These are phyloP conservation scores for Simmondsia chinensis DNA, from an alignment of 148 eudicot genomes.

Conservation along the genomic window DNA sequence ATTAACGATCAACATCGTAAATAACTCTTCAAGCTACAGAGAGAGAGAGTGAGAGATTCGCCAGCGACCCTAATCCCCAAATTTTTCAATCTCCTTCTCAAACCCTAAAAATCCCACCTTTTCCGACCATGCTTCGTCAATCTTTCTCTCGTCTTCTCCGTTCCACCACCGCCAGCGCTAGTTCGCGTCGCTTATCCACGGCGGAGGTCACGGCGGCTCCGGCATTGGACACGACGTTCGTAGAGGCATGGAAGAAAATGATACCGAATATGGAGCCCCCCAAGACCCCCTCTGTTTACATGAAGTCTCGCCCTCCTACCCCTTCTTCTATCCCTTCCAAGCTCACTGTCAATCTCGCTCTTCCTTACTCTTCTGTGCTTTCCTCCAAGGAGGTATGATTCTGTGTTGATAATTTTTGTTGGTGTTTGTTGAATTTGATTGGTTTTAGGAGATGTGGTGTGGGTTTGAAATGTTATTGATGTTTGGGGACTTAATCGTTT, in stretches of 20 bases:
- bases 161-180: conserved; percentile 12
- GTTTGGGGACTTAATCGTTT: too few relatives aligned
- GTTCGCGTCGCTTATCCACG: conserved; percentile 31
- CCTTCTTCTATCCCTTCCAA: conserved; percentile 47
- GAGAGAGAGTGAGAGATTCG: too few relatives aligned
- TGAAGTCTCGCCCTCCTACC: conserved; percentile 27
- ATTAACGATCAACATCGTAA: too few relatives aligned
- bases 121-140: too few relatives aligned
- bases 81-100: too few relatives aligned
- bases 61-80: too few relatives aligned
- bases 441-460: too few relatives aligned
- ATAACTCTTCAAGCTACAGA: too few relatives aligned
- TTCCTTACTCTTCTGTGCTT: conserved; percentile 37
- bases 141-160: too few relatives aligned
- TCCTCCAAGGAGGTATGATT: conserved; percentile 30
- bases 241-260: conserved; percentile 45
- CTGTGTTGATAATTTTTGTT: not conserved
- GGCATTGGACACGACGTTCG: conserved; percentile 29
- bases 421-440: not conserved
- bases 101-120: too few relatives aligned
- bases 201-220: conserved; percentile 20
- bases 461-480: too few relatives aligned
- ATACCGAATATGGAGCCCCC: conserved; percentile 52
- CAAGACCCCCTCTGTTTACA: conserved; percentile 32
- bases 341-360: conserved; percentile 39